A percentile compares a stretch with the other conserved stretches of the same genome.
phyloP scores from a whole-genome alignment of 495 filamentous ascomycete genomes.

The Aeminium ludgeri region DNA sequence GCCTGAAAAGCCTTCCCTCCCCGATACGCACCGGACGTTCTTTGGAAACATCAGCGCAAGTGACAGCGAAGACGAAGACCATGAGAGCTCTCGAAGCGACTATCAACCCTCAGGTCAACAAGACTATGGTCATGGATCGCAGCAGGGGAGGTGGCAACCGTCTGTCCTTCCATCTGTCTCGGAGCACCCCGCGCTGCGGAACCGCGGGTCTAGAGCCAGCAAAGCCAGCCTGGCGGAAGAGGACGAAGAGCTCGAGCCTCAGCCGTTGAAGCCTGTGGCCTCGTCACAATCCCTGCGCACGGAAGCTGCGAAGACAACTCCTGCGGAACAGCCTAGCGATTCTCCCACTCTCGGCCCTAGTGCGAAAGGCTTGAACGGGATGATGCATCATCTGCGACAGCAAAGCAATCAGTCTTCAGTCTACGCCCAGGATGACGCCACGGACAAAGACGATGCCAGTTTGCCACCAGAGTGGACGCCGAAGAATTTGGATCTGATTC shows the following conservation, averaged over 20 bases:
- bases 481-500: not conserved
- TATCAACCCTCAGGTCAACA: not conserved
- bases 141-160: slow-evolving; percentile 11
- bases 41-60: slow-evolving; percentile 18
- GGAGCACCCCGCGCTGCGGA: slow-evolving; percentile 15
- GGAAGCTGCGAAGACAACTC: not conserved
- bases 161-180: slow-evolving; percentile 12
- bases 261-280: not conserved
- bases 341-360: slow-evolving; percentile 64
- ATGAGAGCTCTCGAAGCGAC: not conserved
- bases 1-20: not conserved
- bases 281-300: slow-evolving; percentile 2
- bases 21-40: slow-evolving; percentile 20
- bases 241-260: slow-evolving; percentile 10
- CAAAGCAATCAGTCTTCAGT: slow-evolving; percentile 70
- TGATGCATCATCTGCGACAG: slow-evolving; percentile 74
- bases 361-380: slow-evolving; percentile 47
- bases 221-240: slow-evolving; percentile 13
- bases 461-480: slow-evolving; percentile 3
- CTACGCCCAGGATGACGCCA: slow-evolving; percentile 33
- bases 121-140: slow-evolving; percentile 4
- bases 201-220: slow-evolving; percentile 6
- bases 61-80: slow-evolving; percentile 18
- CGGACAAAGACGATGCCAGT: slow-evolving; percentile 11
- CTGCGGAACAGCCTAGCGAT: slow-evolving; percentile 29